Base-by-base conservation (phyloP, 192 early-diverging fungal genomes). In the Coemansia sp. region DNA sequence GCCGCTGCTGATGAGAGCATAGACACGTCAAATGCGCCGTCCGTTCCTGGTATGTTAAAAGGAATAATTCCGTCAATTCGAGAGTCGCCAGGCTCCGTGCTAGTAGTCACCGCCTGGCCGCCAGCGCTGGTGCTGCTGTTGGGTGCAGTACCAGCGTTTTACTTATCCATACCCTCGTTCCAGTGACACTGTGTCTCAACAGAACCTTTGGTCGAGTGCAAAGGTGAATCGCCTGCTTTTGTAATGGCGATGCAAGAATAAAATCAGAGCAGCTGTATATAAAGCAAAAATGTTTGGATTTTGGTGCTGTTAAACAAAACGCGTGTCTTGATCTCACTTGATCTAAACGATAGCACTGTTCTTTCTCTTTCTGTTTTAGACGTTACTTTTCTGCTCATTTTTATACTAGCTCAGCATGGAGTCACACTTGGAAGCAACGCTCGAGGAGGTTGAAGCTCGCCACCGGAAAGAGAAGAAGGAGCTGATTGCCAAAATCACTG, bases 391-490 rank as follows among this genome's bases (percentile, higher is more conserved):
- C 48, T 41, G 14, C 55, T 58, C 35, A 53, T 23, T 31, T 21
- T 55, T 17, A 16, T 22, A 51, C 43, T 35, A 58, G 9, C 19
- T 21, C 49, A 6, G 19, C 21, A 62, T 65, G 64, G 22, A 16
- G 14, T 49, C 63, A 12, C 29, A 56, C 16, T 38, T 29, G 27
- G 65, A 77, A 6, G 39, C 55, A 19, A 70, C 67, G 3, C 50
- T 70, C 10, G 90, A 93, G 19, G 87, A 91, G 27, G 69, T 95
- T 31, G 65, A 80, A 56, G 73, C 87, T 3, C 77, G 91, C 41
- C 95, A 97, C 63, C 85, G 89, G 45, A 85, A 83, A 47, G 93
- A 97, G 65, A 82, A 85, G 41, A 90, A 88, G 52, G 89, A 91
- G 23, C 83, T 97, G 19, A 72, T 79, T 10, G 87, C 83, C 10